Conservation (phyloP, 2,329 filamentous ascomycete species). For the Pseudogymnoascus pannorum region DNA sequence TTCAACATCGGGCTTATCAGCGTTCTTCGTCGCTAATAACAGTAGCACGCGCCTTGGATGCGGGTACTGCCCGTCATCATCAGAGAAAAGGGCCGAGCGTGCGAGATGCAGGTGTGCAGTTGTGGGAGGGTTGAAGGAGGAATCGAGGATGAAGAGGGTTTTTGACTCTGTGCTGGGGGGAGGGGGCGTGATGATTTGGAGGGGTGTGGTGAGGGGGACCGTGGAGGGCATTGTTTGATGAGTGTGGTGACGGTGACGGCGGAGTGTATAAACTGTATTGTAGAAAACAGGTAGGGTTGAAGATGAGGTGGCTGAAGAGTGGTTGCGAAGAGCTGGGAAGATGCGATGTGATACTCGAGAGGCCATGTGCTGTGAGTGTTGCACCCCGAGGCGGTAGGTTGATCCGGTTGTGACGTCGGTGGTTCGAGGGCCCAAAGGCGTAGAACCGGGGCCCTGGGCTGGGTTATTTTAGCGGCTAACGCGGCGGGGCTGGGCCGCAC, state of each 20-base stretch:
- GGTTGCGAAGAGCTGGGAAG: background rate
- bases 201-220: background rate
- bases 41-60: constrained; percentile 42
- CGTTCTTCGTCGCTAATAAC: constrained; percentile 56
- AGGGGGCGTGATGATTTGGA: constrained; percentile 7
- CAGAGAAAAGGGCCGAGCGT: constrained; percentile 34
- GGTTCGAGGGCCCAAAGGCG: background rate
- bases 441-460: background rate
- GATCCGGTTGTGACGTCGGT: background rate
- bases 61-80: constrained; percentile 13
- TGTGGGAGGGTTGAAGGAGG: constrained; percentile 63
- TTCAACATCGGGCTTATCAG: constrained; percentile 59
- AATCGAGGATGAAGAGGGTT: constrained; percentile 53
- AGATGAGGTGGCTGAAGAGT: background rate
- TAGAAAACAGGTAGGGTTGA: background rate
- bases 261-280: background rate
- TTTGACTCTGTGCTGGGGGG: constrained; percentile 20
- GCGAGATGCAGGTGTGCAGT: constrained; percentile 53
- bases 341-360: background rate
- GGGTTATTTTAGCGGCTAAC: background rate
- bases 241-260: background rate
- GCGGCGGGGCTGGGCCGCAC: background rate
- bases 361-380: background rate
- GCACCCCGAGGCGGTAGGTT: background rate
- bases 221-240: constrained; percentile 9